Percentiles rank a stretch among this genome's conserved stretches.
phyloP scores from a whole-genome alignment of 2,329 filamentous ascomycete genomes.

The Trichoderma gracile region DNA sequence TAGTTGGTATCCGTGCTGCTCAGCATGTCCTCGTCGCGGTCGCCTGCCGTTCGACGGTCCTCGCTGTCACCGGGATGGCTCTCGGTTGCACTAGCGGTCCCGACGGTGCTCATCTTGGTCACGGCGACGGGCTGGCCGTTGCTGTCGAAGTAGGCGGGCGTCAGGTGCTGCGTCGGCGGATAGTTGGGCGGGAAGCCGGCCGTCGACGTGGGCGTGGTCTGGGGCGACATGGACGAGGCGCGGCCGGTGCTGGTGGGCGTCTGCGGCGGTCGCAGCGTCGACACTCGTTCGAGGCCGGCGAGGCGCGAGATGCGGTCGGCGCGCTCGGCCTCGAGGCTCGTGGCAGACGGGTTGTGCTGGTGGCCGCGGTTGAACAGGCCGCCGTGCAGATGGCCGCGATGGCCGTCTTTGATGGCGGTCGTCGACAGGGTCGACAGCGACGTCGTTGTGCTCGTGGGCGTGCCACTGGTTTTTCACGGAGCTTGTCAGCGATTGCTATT shows the following conservation, averaged over 20 bases:
- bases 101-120: slow-evolving; percentile 86
- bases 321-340: slow-evolving; percentile 84
- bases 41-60: slow-evolving; percentile 56
- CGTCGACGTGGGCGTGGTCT: slow-evolving; percentile 54
- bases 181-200: slow-evolving; percentile 46
- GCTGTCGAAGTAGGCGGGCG: slow-evolving; percentile 77
- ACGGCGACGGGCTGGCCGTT: slow-evolving; percentile 66
- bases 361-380: slow-evolving; percentile 55
- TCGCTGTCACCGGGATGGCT: slow-evolving; percentile 62
- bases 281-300: slow-evolving; percentile 84
- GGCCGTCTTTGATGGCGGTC: slow-evolving; percentile 93
- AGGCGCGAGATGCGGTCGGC: slow-evolving; percentile 94
- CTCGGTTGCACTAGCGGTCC: slow-evolving; percentile 83
- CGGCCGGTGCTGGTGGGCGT: slow-evolving; percentile 35
- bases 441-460: slow-evolving; percentile 88
- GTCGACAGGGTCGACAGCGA: slow-evolving; percentile 90
- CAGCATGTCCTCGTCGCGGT: slow-evolving; percentile 66
- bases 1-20: slow-evolving; percentile 64
- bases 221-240: slow-evolving; percentile 48
- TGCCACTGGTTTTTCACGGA: slow-evolving; percentile 62
- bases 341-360: slow-evolving; percentile 60
- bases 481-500: slow-evolving; percentile 13
- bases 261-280: slow-evolving; percentile 62
- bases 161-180: slow-evolving; percentile 45
- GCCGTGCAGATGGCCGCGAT: slow-evolving; percentile 73